phyloP scores from a whole-genome alignment of 371 early-diverging fungal species.

The Actinomortierella ambigua region DNA sequence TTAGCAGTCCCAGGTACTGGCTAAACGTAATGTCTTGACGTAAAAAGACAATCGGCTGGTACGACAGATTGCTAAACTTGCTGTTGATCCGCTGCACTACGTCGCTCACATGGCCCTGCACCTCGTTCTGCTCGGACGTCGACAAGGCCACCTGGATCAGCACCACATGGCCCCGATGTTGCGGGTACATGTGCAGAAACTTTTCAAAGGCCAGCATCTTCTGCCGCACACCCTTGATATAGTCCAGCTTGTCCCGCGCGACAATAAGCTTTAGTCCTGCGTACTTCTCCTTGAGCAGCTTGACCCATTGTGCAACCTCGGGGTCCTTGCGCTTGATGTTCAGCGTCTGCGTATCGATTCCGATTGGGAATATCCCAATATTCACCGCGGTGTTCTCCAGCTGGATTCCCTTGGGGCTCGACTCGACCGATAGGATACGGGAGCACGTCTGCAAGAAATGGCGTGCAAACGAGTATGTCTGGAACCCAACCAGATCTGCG shows the following conservation, averaged over 20 bases:
- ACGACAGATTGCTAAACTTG: slow-evolving; percentile 90
- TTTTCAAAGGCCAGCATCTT: slow-evolving; percentile 88
- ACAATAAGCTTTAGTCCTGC: slow-evolving; percentile 87
- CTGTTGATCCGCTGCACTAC: slow-evolving; percentile 92
- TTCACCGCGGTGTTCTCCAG: slow-evolving; percentile 77
- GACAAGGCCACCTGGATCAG: slow-evolving; percentile 74
- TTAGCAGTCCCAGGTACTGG: slow-evolving; percentile 91
- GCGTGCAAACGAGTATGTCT: slow-evolving; percentile 91
- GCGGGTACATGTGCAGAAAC: slow-evolving; percentile 79
- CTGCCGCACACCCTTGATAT: slow-evolving; percentile 93
- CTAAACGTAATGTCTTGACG: slow-evolving; percentile 85
- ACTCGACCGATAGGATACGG: slow-evolving; percentile 81
- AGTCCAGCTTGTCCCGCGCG: slow-evolving; percentile 94
- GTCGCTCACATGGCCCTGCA: slow-evolving; percentile 85
- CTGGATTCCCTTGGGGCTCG: slow-evolving; percentile 83
- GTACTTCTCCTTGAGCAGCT: slow-evolving; percentile 78
- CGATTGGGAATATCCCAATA: slow-evolving; percentile 96
- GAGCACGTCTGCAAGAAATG: slow-evolving; percentile 92
- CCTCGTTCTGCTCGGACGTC: slow-evolving; percentile 70
- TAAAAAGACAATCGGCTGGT: slow-evolving; percentile 92
- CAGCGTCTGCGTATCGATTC: slow-evolving; percentile 32
- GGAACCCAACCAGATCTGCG: slow-evolving; percentile 87
- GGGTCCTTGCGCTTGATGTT: slow-evolving; percentile 52
- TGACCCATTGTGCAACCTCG: slow-evolving; percentile 75
- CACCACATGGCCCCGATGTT: slow-evolving; percentile 80